Base-by-base conservation (phyloP, 495 filamentous ascomycete species). In the Darksidea phi region DNA sequence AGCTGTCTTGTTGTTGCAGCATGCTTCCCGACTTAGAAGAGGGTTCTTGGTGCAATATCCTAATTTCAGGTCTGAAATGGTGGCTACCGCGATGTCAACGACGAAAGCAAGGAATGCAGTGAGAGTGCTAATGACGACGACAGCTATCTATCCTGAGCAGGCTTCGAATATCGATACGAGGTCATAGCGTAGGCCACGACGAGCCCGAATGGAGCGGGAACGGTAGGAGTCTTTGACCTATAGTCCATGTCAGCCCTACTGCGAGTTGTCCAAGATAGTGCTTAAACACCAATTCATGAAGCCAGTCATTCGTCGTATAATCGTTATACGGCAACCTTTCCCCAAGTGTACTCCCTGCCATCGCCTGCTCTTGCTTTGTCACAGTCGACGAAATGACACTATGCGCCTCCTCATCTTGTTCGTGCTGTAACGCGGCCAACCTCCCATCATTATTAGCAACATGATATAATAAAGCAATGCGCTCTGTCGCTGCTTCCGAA, bases 211-310 rank as follows among this genome's bases (percentile, higher is more conserved):
- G 53, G 66, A 61, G 36, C 80, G 73, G 55, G 70, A 74, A 18
- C 80, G 78, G 64, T 78, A 81, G n/a, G 80, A 80, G 58, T 82
- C 79, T 72, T 83, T 83, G 71, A 83, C 74, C 78, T 80, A 48
- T 51, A 50, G 26, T 34, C 18, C 10, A 41, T 55, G 1, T 26
- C 20, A 18, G n/a, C n/a, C 1, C 36, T 21, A n/a, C 26, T 37
- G 37, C 36, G 17, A 15, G 6, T 21, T 15, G 50, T 38, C 34
- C 17, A 12, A 38, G 5, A 20, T 15, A 58, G 48, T 17, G 28
- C 25, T 48, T 13, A 8, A 65, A 18, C 62, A 80, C 81, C 57
- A 84, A 66, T 61, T 83, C 81, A 67, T 83, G 82, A 50, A 83
- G 73, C 79, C 80, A 84, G 67, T 84, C 81, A 63, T 82, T 80